Conservation (phyloP, 148 eudicot genomes). For the Rhododendron ferrugineum region DNA sequence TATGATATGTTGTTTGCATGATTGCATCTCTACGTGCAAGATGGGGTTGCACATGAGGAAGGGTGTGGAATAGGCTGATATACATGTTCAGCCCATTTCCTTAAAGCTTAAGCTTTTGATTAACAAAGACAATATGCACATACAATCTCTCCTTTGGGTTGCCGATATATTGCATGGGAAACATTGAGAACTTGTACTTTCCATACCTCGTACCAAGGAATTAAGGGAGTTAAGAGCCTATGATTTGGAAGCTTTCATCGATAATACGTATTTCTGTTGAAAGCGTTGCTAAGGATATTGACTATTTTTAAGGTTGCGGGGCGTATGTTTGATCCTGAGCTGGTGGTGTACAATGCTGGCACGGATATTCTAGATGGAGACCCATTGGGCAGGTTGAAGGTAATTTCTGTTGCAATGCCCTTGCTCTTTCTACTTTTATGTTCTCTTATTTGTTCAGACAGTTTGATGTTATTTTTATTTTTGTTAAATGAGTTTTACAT, state of each 20-base stretch:
- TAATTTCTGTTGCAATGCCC: conserved; percentile 12
- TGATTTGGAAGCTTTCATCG: not conserved
- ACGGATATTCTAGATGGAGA: conserved; percentile 95
- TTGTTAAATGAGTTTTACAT: not conserved
- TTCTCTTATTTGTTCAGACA: not conserved
- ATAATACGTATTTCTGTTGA: not conserved
- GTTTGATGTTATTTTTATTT: not conserved
- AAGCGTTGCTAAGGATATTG: not conserved
- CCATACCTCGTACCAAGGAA: not conserved
- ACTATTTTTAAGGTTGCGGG: conserved; percentile 54
- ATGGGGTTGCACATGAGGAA: not conserved
- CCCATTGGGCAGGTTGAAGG: conserved; percentile 83
- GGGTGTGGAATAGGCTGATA: not conserved
- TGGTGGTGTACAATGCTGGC: conserved; percentile 92
- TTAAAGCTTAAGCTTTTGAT: not conserved
- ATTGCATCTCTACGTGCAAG: not conserved
- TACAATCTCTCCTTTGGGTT: not conserved
- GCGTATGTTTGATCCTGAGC: conserved; percentile 55
- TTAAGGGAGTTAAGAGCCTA: not conserved
- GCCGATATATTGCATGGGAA: not conserved
- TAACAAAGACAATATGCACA: not conserved
- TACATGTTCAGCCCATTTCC: not conserved
- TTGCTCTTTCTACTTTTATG: not conserved
- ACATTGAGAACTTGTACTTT: not conserved
- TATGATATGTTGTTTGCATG: not conserved